These are phyloP conservation scores for Alternaria sp. DNA, from an alignment of 2,329 filamentous ascomycete genomes.

Conservation along the genomic window DNA sequence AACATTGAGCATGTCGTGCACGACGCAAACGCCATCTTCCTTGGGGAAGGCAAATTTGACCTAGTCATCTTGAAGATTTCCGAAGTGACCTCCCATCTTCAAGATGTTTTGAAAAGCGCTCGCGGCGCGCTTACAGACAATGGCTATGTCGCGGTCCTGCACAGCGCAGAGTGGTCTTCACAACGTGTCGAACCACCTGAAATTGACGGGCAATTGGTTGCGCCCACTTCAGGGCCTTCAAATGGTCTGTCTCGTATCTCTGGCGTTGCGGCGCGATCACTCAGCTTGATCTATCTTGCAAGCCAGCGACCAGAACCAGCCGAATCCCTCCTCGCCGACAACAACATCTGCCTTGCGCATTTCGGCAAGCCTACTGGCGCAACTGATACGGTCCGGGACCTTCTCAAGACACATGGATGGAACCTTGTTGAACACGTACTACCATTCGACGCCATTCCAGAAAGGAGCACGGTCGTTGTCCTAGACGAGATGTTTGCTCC, in stretches of 20 bases:
- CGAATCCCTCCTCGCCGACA: background rate
- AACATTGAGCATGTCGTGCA: background rate
- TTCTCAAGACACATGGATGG: background rate
- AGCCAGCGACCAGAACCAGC: background rate
- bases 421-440: background rate
- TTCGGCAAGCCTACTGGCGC: background rate
- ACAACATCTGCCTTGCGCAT: background rate
- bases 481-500: constrained; percentile 21
- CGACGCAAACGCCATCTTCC: background rate
- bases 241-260: background rate
- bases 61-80: background rate
- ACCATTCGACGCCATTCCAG: background rate
- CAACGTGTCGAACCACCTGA: background rate
- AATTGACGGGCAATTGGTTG: background rate
- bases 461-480: constrained; percentile 10
- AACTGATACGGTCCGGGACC: background rate
- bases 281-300: background rate
- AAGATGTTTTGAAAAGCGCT: background rate
- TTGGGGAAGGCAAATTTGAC: background rate
- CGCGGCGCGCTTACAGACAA: background rate
- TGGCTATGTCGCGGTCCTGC: background rate
- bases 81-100: background rate
- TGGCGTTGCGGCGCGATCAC: background rate
- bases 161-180: background rate
- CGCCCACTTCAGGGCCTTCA: background rate